These are phyloP conservation scores for Tuber aestivum DNA, from an alignment of 495 filamentous ascomycete species.

Conservation along the genomic window DNA sequence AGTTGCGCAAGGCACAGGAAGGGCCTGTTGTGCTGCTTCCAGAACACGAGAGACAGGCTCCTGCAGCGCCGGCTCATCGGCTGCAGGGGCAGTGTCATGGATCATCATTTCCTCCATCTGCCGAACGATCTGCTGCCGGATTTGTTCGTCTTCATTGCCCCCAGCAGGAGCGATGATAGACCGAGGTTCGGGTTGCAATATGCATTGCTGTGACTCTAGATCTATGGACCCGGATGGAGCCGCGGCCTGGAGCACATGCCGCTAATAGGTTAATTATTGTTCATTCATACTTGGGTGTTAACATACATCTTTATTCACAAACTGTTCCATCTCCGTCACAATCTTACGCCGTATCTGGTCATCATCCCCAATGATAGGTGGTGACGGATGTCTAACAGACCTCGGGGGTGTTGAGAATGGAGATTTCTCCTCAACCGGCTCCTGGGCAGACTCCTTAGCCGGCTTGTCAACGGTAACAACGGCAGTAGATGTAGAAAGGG, in stretches of 20 bases:
- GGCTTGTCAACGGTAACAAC: background rate
- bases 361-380: background rate
- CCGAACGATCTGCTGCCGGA: background rate
- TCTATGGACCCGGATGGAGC: background rate
- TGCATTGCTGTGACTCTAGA: background rate
- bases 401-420: background rate
- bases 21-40: background rate
- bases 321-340: background rate
- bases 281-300: background rate
- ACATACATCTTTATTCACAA: background rate
- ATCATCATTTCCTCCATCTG: conserved; percentile 1
- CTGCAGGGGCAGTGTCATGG: background rate
- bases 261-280: background rate
- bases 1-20: background rate
- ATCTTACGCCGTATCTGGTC: conserved; percentile 4
- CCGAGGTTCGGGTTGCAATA: background rate
- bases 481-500: background rate
- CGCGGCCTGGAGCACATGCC: background rate
- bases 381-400: background rate
- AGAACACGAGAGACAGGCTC: background rate
- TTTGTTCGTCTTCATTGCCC: background rate
- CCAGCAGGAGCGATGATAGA: background rate
- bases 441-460: background rate
- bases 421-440: background rate
- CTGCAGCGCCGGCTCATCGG: background rate